Evolutionary conservation across 768 basidiomycete genomes (phyloP), one percentile per base, ranked within the genome.

Genomic region (Hirschioporus abietinus): DNA sequence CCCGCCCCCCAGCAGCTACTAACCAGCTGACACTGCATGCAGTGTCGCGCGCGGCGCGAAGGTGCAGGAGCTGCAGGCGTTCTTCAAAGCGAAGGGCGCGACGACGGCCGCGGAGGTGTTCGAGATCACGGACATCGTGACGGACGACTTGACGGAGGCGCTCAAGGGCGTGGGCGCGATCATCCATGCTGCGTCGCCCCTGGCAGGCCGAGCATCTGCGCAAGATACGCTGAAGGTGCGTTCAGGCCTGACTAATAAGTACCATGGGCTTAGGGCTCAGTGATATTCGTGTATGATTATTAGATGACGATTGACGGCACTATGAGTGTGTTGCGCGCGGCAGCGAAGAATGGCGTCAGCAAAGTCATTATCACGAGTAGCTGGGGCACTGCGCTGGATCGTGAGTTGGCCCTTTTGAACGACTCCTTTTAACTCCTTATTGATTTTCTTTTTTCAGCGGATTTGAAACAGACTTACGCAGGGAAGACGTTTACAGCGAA

Each of bases 341-440:
- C 42, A 10, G 42, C 20, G 3, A 5, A 52, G 42, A 52, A 52
- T 52, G 42, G 42, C 3, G 42, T 52, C 20, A 20, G 34, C 66
- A 69, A 69, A 27, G 67, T 69, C 62, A 61, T 69, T 9, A 58
- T 66, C 30, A 69, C 63, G 9, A 63, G 68, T 8, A 69, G 65
- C 17, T 64, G 65, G n/a, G 68, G 35, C 3, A 64, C 15, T 25
- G 58, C 66, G 3, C 26, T 67, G 42, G 66, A 67, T 58, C 35
- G 68, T 69, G 34, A 60, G 63, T 15, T 18, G 6, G 12, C 12
- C 12, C 12, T 52, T 52, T 12, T 15, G 30, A 3, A 8, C 30
- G 8, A 30, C 42, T 5, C 15, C 12, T 3, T 10, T 52, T 5
- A 52, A 15, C 20, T 15, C 12, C 42, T 52, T 20, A 1, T 52